These are phyloP conservation scores for Isoetes taiwanensis DNA, from an alignment of 75 land plant species.

Conservation along the genomic window DNA sequence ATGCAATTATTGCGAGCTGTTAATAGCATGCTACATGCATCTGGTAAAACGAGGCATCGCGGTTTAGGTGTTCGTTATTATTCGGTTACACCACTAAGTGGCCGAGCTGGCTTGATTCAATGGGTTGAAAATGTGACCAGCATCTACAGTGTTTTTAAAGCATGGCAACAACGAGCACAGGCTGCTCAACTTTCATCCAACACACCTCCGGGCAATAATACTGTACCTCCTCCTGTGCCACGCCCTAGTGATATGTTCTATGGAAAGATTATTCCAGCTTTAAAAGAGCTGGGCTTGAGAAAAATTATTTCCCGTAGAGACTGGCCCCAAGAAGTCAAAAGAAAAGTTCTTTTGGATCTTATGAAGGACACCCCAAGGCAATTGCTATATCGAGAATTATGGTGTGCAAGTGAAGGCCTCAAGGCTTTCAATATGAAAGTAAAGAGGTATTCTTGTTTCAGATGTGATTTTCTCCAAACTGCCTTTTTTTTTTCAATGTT, in stretches of 20 bases:
- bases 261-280: constrained; percentile 98
- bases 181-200: constrained; percentile 36
- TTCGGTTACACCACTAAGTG: constrained; percentile 98
- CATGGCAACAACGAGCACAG: constrained; percentile 81
- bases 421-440: constrained; percentile 65
- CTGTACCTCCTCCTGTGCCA: constrained; percentile 52
- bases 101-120: constrained; percentile 90
- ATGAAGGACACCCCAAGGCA: constrained; percentile 94
- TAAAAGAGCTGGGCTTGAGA: constrained; percentile 93
- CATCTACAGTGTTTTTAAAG: constrained; percentile 85
- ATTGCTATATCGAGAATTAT: constrained; percentile 79
- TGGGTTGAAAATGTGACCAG: constrained; percentile 96
- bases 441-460: constrained; percentile 20
- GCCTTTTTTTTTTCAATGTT: constrained; percentile 11
- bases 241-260: constrained; percentile 98
- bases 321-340: constrained; percentile 99
- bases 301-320: constrained; percentile 96
- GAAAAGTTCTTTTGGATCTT: constrained; percentile 85
- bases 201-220: constrained; percentile 19
- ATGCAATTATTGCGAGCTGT: constrained; percentile 93
- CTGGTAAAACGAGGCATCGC: constrained; percentile 23
- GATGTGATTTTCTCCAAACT: constrained; percentile 5
- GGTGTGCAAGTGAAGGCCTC: constrained; percentile 98
- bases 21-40: constrained; percentile 55
- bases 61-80: constrained; percentile 64